Base-by-base conservation (phyloP, 164 flowering plant species). In the Liriodendron chinense region DNA sequence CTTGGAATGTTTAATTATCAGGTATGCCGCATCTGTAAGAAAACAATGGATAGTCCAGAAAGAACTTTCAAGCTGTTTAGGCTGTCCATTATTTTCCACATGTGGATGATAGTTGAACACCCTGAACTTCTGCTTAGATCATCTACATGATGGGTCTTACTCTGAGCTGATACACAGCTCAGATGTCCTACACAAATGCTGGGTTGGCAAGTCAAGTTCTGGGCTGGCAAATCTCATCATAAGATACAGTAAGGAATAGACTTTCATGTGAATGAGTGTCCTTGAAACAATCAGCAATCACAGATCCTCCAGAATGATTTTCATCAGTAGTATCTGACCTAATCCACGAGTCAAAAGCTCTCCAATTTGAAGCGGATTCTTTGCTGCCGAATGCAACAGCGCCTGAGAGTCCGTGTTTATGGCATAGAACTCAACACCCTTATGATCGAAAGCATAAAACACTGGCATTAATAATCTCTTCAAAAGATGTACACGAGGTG, bases 331-430 rank as follows among this genome's bases (percentile, higher is more conserved):
- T 72, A 47, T 65, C 90, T 62, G 79, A 96, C 98, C 99, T 86
- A 96, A 84, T 78, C 99, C 99, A 76, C 98, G 99, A 64, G 98
- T 96, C 84, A 96, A 82, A 79, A 96, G 92, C 83, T 96, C 98
- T 80, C 99, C 98, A 85, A 96, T 96, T 81, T 94, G 94, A 73
- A 93, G 84, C 9, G 99, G 98, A 81, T 93, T 85, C 79, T 87
- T 78, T 18, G 99, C 98, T 7, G 92, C 84, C 68, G 99, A 96
- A 78, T 90, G 93, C 59, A 91, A 26, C 7, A 96, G 83, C 1
- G 98, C 94, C 77, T 94, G 98, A 9, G 98, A 72, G 85, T 96
- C 98, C 7, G 98, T 94, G 83, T 96, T 96, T 83, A 96, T 93
- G 75, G 99, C 94, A 79, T 91, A 93, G 84, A 96, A 96, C 80